A percentile compares a stretch with the other conserved stretches of the same genome.
Conservation (phyloP, 2,329 filamentous ascomycete genomes). For the Amylocarpus encephaloides region DNA sequence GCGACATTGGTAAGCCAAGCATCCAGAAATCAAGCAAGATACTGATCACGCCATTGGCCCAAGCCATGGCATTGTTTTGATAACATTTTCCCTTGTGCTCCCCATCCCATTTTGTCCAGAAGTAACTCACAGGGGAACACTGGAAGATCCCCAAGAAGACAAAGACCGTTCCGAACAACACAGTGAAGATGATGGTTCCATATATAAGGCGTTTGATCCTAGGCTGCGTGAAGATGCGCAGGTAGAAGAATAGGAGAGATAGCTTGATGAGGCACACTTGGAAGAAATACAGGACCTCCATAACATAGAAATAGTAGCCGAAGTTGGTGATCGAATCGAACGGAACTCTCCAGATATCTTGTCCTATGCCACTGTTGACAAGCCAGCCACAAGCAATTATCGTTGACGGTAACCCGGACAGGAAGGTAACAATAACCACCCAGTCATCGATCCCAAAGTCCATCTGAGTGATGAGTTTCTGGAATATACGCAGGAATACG, state of each 20-base stretch:
- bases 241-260: slow-evolving; percentile 37
- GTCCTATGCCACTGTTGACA: slow-evolving; percentile 1
- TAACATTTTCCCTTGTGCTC: slow-evolving; percentile 41
- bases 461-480: not conserved
- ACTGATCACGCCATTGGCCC: slow-evolving; percentile 3
- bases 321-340: slow-evolving; percentile 2
- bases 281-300: slow-evolving; percentile 4
- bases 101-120: slow-evolving; percentile 48
- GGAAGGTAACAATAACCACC: not conserved
- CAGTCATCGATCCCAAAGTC: slow-evolving; percentile 1
- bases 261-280: slow-evolving; percentile 1
- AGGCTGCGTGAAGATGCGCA: slow-evolving; percentile 43
- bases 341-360: slow-evolving; percentile 6
- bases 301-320: slow-evolving; percentile 1
- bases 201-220: slow-evolving; percentile 37
- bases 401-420: not conserved
- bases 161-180: slow-evolving; percentile 35
- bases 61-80: slow-evolving; percentile 40
- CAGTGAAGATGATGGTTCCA: slow-evolving; percentile 40
- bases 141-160: slow-evolving; percentile 39
- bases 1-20: slow-evolving; percentile 1
- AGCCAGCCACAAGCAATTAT: not conserved
- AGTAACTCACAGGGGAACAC: slow-evolving; percentile 44
- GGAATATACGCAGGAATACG: slow-evolving; percentile 24
- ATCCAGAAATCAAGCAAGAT: slow-evolving; percentile 7